These are phyloP conservation scores for Pythium aphanidermatum DNA, from an alignment of 352 stramenopile genomes.

Conservation along the genomic window DNA sequence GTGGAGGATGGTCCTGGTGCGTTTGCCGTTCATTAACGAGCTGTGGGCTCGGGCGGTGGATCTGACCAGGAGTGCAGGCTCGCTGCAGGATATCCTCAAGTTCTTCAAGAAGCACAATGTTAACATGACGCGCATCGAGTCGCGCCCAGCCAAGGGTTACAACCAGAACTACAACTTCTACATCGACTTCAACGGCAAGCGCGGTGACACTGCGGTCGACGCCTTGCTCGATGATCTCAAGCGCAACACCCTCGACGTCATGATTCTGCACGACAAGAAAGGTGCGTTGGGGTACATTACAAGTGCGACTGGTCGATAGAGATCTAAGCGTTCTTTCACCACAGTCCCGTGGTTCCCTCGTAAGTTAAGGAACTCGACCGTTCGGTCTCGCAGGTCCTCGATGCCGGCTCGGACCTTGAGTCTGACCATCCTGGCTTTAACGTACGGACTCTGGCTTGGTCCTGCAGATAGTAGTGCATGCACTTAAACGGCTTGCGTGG, in stretches of 20 bases:
- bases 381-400: slow-evolving; percentile 80
- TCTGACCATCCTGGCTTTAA: slow-evolving; percentile 95
- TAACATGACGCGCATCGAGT: slow-evolving; percentile 97
- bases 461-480: too few species aligned
- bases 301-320: background rate
- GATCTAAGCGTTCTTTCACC: background rate
- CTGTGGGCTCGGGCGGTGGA: background rate
- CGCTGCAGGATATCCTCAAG: slow-evolving; percentile 92
- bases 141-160: slow-evolving; percentile 81
- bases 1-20: slow-evolving; percentile 53
- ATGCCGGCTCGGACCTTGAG: slow-evolving; percentile 92
- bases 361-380: slow-evolving; percentile 77
- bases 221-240: slow-evolving; percentile 83
- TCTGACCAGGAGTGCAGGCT: slow-evolving; percentile 38
- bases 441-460: slow-evolving; percentile 48
- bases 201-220: slow-evolving; percentile 74
- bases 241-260: slow-evolving; percentile 83
- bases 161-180: slow-evolving; percentile 90
- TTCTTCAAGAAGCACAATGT: slow-evolving; percentile 98
- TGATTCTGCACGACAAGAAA: slow-evolving; percentile 93
- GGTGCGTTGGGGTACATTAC: slow-evolving; percentile 21
- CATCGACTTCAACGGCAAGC: slow-evolving; percentile 89
- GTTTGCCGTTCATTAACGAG: background rate
- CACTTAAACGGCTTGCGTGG: too few species aligned
- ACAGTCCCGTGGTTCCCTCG: slow-evolving; percentile 80